Conservation (phyloP, 305 asterid genomes). For the Solanum hybrid region DNA sequence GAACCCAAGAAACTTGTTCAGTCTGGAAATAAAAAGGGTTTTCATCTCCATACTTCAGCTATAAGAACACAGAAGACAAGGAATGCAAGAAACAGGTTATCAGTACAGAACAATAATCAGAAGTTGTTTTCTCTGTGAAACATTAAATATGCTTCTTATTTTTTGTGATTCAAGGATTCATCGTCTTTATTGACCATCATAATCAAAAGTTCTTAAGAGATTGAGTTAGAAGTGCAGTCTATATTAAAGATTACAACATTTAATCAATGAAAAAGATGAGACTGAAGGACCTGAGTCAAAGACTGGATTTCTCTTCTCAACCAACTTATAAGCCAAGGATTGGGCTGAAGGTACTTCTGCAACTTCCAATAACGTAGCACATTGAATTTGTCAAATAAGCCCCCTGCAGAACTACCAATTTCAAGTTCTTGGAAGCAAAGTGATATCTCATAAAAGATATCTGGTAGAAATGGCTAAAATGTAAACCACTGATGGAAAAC, state of each 20-base stretch:
- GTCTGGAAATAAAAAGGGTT: background rate
- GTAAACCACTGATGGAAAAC: background rate
- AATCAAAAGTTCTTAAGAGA: background rate
- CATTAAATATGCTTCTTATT: background rate
- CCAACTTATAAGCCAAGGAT: constrained; percentile 52
- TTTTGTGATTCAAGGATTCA: background rate
- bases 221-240: background rate
- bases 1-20: background rate
- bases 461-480: background rate
- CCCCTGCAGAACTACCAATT: constrained; percentile 22
- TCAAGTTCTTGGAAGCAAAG: background rate
- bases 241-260: background rate
- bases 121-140: background rate
- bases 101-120: background rate
- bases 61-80: background rate
- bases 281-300: constrained; percentile 42
- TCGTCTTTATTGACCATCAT: background rate
- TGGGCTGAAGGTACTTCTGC: constrained; percentile 45
- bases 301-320: constrained; percentile 76
- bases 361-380: constrained; percentile 56
- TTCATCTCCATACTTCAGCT: background rate
- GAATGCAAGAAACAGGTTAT: background rate
- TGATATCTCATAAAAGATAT: background rate
- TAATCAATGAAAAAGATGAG: background rate
- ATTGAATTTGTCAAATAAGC: constrained; percentile 31